Conservation (phyloP, 73 alveolate genomes). For the Loxodes magnus region DNA sequence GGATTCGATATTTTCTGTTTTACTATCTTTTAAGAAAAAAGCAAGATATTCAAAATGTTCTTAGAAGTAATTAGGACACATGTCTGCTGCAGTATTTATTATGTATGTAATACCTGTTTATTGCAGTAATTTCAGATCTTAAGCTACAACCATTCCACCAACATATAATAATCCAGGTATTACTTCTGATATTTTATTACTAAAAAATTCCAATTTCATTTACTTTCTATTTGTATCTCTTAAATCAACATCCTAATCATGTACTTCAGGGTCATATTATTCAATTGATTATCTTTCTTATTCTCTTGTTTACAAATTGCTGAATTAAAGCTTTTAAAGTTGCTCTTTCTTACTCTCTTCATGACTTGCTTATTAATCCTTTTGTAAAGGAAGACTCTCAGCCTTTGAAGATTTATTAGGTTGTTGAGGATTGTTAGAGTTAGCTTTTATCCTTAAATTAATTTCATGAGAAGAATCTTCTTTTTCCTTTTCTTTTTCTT, state of each 20-base stretch:
- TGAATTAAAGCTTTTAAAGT: slow-evolving; percentile 2
- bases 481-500: too few relatives aligned
- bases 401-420: too few relatives aligned
- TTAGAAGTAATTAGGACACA: slow-evolving; percentile 58
- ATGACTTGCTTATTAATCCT: too few relatives aligned
- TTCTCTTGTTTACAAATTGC: slow-evolving; percentile 19
- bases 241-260: slow-evolving; percentile 2
- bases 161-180: slow-evolving; percentile 51
- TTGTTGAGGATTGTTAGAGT: neutral
- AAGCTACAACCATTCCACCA: slow-evolving; percentile 65
- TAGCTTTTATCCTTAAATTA: neutral
- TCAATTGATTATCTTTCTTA: neutral
- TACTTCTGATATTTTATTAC: slow-evolving; percentile 43
- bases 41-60: slow-evolving; percentile 43
- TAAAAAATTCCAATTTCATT: slow-evolving; percentile 16
- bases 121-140: slow-evolving; percentile 34
- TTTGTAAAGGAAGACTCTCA: too few relatives aligned
- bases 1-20: slow-evolving; percentile 69
- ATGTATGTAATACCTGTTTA: slow-evolving; percentile 65
- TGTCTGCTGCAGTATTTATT: slow-evolving; percentile 78
- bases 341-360: slow-evolving; percentile 18
- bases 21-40: slow-evolving; percentile 62
- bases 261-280: slow-evolving; percentile 11
- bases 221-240: neutral
- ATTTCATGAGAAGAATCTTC: too few relatives aligned